These are phyloP conservation scores for Penicillium sumatraense DNA, from an alignment of 2,329 filamentous ascomycete species.

Conservation along the genomic window DNA sequence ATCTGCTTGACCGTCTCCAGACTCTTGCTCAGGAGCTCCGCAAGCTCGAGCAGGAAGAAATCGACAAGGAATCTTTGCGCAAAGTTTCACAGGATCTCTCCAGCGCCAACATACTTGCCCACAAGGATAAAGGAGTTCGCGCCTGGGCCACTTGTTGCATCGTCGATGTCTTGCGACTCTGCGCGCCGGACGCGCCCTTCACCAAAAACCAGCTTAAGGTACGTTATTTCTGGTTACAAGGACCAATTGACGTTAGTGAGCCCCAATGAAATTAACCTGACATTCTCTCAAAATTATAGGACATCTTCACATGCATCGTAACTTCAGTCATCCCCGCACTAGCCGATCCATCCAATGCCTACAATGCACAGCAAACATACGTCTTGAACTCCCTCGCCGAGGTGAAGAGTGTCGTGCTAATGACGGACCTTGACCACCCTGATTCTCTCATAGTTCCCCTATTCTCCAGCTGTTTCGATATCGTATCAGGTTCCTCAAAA, in stretches of 20 bases:
- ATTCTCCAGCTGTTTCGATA: slow-evolving; percentile 90
- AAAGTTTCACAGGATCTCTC: slow-evolving; percentile 85
- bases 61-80: slow-evolving; percentile 79
- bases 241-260: too few relatives aligned
- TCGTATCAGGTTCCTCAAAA: slow-evolving; percentile 78
- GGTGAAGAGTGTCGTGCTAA: slow-evolving; percentile 90
- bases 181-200: slow-evolving; percentile 93
- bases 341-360: slow-evolving; percentile 83
- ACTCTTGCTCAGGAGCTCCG: slow-evolving; percentile 80
- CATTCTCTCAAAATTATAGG: slow-evolving; percentile 56
- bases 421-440: slow-evolving; percentile 83
- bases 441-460: slow-evolving; percentile 79
- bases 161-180: slow-evolving; percentile 89
- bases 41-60: slow-evolving; percentile 84
- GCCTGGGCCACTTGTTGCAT: slow-evolving; percentile 88
- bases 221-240: slow-evolving; percentile 29
- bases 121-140: slow-evolving; percentile 92
- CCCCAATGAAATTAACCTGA: slow-evolving; percentile 4
- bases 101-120: slow-evolving; percentile 77
- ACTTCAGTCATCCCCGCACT: slow-evolving; percentile 81
- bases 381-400: slow-evolving; percentile 86
- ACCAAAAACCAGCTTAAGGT: slow-evolving; percentile 90
- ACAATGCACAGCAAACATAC: slow-evolving; percentile 91
- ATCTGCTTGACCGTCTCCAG: slow-evolving; percentile 80
- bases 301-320: slow-evolving; percentile 91